Percentiles rank a stretch among this genome's conserved stretches.
Conservation (phyloP, 2,329 filamentous ascomycete species). For the Akanthomyces muscarius region DNA sequence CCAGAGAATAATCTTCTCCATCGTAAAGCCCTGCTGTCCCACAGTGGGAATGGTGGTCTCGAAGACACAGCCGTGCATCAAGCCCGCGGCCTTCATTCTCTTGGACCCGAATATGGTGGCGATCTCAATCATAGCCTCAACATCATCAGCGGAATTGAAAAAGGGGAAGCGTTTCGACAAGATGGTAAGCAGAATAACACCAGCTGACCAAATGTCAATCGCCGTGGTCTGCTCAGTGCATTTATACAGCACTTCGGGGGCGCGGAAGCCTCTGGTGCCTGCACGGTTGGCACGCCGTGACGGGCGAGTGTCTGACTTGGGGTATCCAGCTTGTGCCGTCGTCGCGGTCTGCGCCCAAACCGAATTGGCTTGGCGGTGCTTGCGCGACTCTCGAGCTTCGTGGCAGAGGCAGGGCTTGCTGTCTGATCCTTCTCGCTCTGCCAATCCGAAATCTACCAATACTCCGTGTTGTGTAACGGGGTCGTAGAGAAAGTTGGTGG, state of each 20-base stretch:
- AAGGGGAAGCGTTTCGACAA: constrained; percentile 91
- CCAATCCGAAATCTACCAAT: constrained; percentile 97
- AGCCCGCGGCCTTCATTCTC: constrained; percentile 77
- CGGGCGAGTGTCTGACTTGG: constrained; percentile 82
- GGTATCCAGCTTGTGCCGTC: constrained; percentile 64
- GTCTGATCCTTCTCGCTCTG: constrained; percentile 76
- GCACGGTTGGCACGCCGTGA: constrained; percentile 90
- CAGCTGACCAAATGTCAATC: constrained; percentile 95
- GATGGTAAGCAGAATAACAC: constrained; percentile 95
- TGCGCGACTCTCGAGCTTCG: constrained; percentile 58
- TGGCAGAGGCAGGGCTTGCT: constrained; percentile 79
- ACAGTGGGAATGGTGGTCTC: constrained; percentile 92
- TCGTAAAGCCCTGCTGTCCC: constrained; percentile 75
- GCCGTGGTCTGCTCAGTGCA: constrained; percentile 92
- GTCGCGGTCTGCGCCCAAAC: constrained; percentile 50
- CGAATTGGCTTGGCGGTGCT: constrained; percentile 54
- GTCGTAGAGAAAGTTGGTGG: constrained; percentile 95
- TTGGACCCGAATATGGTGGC: constrained; percentile 86
- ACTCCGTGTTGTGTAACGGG: constrained; percentile 76
- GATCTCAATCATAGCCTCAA: constrained; percentile 96
- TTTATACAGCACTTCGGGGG: constrained; percentile 94
- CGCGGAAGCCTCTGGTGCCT: constrained; percentile 91
- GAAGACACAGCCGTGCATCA: constrained; percentile 85
- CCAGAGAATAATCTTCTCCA: constrained; percentile 95
- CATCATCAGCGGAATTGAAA: constrained; percentile 97